These are phyloP conservation scores for Primulina tabacum DNA, from an alignment of 257 asterid species.

Conservation along the genomic window DNA sequence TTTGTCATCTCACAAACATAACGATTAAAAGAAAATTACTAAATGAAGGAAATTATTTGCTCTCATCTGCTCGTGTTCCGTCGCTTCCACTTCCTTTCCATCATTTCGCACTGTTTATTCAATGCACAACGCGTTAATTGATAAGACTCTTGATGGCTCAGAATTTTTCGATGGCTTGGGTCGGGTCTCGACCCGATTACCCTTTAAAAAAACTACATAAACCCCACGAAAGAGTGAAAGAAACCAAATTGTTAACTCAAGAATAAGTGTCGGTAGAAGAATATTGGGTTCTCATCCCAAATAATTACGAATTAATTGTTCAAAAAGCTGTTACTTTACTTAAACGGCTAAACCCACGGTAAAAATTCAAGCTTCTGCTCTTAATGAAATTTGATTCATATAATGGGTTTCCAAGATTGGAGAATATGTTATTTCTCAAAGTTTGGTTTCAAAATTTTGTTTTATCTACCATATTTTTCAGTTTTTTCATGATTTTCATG, in stretches of 20 bases:
- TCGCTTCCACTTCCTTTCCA: not conserved
- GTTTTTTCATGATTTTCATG: not conserved
- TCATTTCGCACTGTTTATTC: not conserved
- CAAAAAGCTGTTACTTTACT: conserved; percentile 31
- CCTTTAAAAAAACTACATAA: conserved; percentile 21
- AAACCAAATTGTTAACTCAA: conserved; percentile 4
- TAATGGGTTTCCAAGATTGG: conserved; percentile 3
- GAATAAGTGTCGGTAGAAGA: conserved; percentile 41
- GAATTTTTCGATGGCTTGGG: conserved; percentile 18
- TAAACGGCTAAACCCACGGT: not conserved
- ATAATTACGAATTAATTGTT: conserved; percentile 3
- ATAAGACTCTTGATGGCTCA: conserved; percentile 24
- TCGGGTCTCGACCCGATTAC: conserved; percentile 17
- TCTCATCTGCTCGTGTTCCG: too few species aligned
- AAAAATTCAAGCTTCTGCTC: not conserved
- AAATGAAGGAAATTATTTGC: too few species aligned
- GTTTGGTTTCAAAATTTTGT: not conserved
- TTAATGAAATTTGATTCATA: not conserved
- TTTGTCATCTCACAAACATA: too few species aligned
- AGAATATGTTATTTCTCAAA: not conserved
- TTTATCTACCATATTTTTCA: not conserved
- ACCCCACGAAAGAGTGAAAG: not conserved
- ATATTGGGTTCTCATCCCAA: conserved; percentile 24
- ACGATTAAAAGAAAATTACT: too few species aligned
- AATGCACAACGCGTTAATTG: conserved; percentile 28